Base-by-base conservation (phyloP, 2,329 filamentous ascomycete genomes). In the Colletotrichum destructivum region DNA sequence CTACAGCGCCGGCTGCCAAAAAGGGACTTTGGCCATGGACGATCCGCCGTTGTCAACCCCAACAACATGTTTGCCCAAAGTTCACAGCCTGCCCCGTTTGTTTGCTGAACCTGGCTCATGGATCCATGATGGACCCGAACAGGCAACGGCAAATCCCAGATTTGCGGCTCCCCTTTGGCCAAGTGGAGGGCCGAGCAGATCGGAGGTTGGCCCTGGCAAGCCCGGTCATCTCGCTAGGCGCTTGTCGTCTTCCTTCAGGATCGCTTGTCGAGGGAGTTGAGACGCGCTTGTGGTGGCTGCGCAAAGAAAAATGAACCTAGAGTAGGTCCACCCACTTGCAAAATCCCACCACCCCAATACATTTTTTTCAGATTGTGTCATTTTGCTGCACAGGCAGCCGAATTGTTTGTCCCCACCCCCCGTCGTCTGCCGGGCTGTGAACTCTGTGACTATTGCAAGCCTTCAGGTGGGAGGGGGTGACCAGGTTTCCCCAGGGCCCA, bases 281-380 rank as follows among this genome's bases (percentile, higher is more conserved):
- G 67, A 70, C 55, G 70, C 70, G 66, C 66, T 72, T 71, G 70
- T 66, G 70, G 70, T 71, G 70, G 70, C 70, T 72, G 70, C 67
- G 70, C 66, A 71, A 42, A 44, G 54, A 66, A 66, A 35, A 66
- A 72, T 63, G 46, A 60, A 72, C 46, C 59, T 55, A 64, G 16
- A 55, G 38, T 54, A 54, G 59, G 31, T 54, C 69, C 65, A 63
- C 65, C 69, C 65, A 63, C 65, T 62, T 40, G 23, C 44, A 38
- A 63, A 52, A 23, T 51, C 13, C 52, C 65, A 38, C 56, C 52
- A 63, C 35, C 23, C 6, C 44, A 4, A 7, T 18, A 8, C 64
- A 62, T 40, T 57, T 35, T 35, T 35, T 56, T 23, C 52, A 64
- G 18, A 69, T 64, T 72, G 40, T 59, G 42, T 60, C 65, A 69